phyloP scores from a whole-genome alignment of 2,329 filamentous ascomycete genomes.

The Emergomyces pasteurianus region DNA sequence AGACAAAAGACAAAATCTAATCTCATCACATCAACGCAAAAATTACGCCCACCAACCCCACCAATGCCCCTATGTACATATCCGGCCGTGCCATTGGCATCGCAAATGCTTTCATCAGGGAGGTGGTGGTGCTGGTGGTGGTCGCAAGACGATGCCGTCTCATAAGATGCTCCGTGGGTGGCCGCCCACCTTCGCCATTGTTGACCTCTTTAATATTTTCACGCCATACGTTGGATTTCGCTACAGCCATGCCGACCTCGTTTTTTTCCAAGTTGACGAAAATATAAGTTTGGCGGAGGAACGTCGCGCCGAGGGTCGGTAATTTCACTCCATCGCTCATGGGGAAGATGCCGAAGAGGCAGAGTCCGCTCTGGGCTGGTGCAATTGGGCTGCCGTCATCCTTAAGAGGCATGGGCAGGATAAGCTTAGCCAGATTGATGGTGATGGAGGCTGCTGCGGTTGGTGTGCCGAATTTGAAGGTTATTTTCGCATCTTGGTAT shows the following conservation, averaged over 20 bases:
- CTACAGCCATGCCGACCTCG: slow-evolving; percentile 58
- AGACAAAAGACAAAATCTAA: not conserved
- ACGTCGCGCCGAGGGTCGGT: slow-evolving; percentile 60
- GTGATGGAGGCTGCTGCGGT: slow-evolving; percentile 30
- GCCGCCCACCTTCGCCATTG: slow-evolving; percentile 37
- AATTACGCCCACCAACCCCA: slow-evolving; percentile 8
- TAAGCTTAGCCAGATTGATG: slow-evolving; percentile 46
- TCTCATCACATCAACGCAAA: slow-evolving; percentile 9
- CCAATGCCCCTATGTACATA: slow-evolving; percentile 4
- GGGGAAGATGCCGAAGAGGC: slow-evolving; percentile 56
- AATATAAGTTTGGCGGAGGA: slow-evolving; percentile 61
- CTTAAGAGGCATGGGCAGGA: slow-evolving; percentile 42
- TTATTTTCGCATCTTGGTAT: slow-evolving; percentile 37
- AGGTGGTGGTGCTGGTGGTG: not conserved
- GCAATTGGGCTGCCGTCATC: slow-evolving; percentile 41
- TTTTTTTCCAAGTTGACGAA: slow-evolving; percentile 65
- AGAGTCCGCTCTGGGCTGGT: slow-evolving; percentile 46
- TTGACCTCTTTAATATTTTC: slow-evolving; percentile 42
- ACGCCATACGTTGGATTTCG: slow-evolving; percentile 46
- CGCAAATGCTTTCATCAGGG: not conserved
- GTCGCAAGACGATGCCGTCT: no score
- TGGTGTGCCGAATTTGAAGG: slow-evolving; percentile 43
- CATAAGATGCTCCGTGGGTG: slow-evolving; percentile 28
- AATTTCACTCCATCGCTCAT: slow-evolving; percentile 41
- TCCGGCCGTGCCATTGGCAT: slow-evolving; percentile 6